Percentiles rank a stretch among this genome's conserved stretches.
These are phyloP conservation scores for Dalbergia oliveri DNA, from an alignment of 306 rosid genomes.

Conservation along the genomic window DNA sequence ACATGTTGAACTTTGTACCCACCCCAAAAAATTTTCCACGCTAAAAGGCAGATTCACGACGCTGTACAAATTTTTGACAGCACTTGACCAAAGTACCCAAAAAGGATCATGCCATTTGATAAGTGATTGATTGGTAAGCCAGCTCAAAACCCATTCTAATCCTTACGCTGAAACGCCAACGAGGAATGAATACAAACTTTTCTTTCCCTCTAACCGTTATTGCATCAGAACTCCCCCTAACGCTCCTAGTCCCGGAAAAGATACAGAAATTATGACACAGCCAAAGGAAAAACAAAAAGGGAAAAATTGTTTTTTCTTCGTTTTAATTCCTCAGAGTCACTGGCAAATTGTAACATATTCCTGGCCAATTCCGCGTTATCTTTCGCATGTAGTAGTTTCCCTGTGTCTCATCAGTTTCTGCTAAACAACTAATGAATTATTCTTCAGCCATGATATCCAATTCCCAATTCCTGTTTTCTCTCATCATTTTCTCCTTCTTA, in stretches of 20 bases:
- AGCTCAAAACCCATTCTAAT: too few species aligned
- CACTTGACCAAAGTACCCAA: too few species aligned
- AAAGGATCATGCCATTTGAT: too few species aligned
- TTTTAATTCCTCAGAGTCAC: too few species aligned
- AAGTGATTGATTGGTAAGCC: too few species aligned
- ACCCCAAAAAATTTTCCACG: too few species aligned
- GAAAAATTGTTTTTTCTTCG: not conserved
- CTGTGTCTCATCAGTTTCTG: not conserved
- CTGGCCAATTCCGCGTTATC: not conserved
- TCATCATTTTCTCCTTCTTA: conserved; percentile 25
- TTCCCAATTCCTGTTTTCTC: conserved; percentile 28
- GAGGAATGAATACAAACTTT: not conserved
- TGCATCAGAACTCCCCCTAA: not conserved
- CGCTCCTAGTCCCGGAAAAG: not conserved
- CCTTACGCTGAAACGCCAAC: not conserved
- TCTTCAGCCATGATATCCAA: conserved; percentile 46
- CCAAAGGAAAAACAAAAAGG: not conserved
- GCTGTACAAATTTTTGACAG: too few species aligned
- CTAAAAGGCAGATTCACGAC: too few species aligned
- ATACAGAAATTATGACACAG: not conserved
- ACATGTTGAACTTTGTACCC: too few species aligned
- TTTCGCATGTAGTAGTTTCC: not conserved
- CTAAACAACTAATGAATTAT: not conserved
- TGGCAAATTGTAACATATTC: not conserved
- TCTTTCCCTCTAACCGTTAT: too few species aligned